These are phyloP conservation scores for Macadamia integrifolia DNA, from an alignment of 164 flowering plant genomes.

Conservation along the genomic window DNA sequence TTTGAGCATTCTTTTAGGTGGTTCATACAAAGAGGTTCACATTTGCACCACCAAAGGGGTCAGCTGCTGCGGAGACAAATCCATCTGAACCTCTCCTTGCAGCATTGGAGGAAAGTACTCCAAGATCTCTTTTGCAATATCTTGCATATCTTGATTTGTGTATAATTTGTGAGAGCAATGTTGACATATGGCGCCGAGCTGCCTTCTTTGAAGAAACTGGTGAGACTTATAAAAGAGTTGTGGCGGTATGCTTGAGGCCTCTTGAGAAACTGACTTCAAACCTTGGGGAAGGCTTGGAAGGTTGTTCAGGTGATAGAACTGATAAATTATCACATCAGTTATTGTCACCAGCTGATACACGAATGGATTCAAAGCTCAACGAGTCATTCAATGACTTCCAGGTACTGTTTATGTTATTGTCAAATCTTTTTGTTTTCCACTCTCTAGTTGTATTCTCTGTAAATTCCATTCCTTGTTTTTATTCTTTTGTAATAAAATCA, in stretches of 20 bases:
- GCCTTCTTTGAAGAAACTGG: conserved; percentile 97
- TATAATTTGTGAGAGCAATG: conserved; percentile 85
- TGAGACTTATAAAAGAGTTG: conserved; percentile 81
- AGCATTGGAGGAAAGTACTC: conserved; percentile 69
- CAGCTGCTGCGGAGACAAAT: conserved; percentile 91
- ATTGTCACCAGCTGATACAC: conserved; percentile 35
- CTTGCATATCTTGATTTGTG: conserved; percentile 90
- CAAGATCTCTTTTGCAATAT: conserved; percentile 63
- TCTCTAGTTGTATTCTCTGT: too few relatives aligned
- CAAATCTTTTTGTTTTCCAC: too few relatives aligned
- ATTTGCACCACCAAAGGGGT: conserved; percentile 96
- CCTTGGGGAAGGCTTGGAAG: conserved; percentile 53
- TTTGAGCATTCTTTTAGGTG: conserved; percentile 37
- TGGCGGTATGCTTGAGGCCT: conserved; percentile 71
- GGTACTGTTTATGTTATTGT: conserved; percentile 31
- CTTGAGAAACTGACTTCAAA: conserved; percentile 59
- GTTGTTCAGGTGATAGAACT: conserved; percentile 33
- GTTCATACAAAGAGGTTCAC: conserved; percentile 67
- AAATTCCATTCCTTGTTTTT: too few relatives aligned
- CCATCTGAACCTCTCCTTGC: conserved; percentile 84
- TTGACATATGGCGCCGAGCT: conserved; percentile 90
- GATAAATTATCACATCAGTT: conserved; percentile 54
- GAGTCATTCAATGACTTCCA: conserved; percentile 57
- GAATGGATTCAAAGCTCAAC: conserved; percentile 29
- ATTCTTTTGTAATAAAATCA: too few relatives aligned